A percentile compares a stretch with the other conserved stretches of the same genome.
Conservation (phyloP, 176 grass and related monocot species). For the Bonia amplexicaulis region DNA sequence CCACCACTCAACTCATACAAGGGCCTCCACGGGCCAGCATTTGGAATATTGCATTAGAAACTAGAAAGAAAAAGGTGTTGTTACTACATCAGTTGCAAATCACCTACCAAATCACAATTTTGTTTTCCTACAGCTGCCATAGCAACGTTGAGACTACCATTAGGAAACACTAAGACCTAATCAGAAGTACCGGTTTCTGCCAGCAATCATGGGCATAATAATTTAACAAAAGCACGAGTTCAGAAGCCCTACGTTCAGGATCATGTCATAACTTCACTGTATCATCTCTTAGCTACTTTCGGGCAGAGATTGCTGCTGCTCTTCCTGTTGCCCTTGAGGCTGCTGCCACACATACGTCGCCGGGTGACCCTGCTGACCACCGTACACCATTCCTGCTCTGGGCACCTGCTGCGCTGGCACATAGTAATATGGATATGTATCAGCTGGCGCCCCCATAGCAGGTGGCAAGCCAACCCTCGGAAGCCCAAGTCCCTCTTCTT, state of each 20-base stretch:
- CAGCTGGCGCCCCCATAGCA: constrained; percentile 22
- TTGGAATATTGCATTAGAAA: constrained; percentile 10
- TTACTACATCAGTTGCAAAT: constrained; percentile 34
- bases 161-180: constrained; percentile 32
- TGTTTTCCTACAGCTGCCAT: constrained; percentile 25
- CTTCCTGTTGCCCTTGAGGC: constrained; percentile 41
- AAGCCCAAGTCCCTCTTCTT: constrained; percentile 51
- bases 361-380: constrained; percentile 38
- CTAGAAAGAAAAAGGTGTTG: constrained; percentile 5
- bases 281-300: constrained; percentile 29
- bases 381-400: constrained; percentile 40
- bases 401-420: constrained; percentile 31
- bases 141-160: constrained; percentile 25
- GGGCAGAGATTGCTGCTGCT: constrained; percentile 27
- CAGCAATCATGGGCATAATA: constrained; percentile 27
- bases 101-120: constrained; percentile 35
- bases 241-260: constrained; percentile 16
- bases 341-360: constrained; percentile 52
- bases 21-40: neutral
- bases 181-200: constrained; percentile 16
- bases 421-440: constrained; percentile 53
- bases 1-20: constrained; percentile 2
- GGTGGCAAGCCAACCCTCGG: constrained; percentile 50
- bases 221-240: constrained; percentile 25
- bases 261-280: constrained; percentile 13